A percentile compares a stretch with the other conserved stretches of the same genome.
Conservation (phyloP, 1,139 yeast species). For the Blastobotrys illinoisensis region DNA sequence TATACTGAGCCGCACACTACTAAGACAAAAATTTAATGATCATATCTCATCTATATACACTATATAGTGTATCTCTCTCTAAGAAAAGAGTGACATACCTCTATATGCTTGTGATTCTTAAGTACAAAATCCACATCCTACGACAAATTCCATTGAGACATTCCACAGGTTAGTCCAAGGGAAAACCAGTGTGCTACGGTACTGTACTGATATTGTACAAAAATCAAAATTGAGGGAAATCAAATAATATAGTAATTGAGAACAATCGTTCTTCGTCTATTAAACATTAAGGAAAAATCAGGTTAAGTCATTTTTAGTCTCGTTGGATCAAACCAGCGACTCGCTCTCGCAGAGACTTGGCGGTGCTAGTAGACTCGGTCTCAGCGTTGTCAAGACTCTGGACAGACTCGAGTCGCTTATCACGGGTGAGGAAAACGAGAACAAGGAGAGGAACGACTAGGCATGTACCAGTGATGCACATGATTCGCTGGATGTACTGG, state of each 20-base stretch:
- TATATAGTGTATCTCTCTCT: too few species aligned
- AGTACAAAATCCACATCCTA: too few species aligned
- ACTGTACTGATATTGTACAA: too few species aligned
- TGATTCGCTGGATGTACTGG: constrained; percentile 51
- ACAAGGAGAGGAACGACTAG: constrained; percentile 50
- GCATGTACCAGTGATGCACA: constrained; percentile 52
- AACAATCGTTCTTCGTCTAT: too few species aligned
- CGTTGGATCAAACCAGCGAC: background rate
- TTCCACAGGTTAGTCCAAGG: too few species aligned
- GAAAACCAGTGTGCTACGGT: too few species aligned
- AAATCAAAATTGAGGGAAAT: background rate
- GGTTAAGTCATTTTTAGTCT: background rate
- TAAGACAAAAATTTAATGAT: too few species aligned
- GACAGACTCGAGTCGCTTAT: constrained; percentile 40
- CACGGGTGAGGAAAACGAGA: constrained; percentile 49
- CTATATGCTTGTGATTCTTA: too few species aligned
- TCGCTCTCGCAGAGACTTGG: background rate
- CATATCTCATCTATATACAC: too few species aligned
- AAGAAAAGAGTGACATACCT: too few species aligned
- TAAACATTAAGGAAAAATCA: background rate
- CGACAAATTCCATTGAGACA: too few species aligned
- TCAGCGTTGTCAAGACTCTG: constrained; percentile 40
- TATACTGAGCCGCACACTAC: background rate
- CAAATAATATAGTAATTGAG: too few species aligned
- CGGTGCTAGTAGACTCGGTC: background rate